Evolutionary conservation across 1,139 yeast species (phyloP).

Genomic region (Hanseniaspora sp.): DNA sequence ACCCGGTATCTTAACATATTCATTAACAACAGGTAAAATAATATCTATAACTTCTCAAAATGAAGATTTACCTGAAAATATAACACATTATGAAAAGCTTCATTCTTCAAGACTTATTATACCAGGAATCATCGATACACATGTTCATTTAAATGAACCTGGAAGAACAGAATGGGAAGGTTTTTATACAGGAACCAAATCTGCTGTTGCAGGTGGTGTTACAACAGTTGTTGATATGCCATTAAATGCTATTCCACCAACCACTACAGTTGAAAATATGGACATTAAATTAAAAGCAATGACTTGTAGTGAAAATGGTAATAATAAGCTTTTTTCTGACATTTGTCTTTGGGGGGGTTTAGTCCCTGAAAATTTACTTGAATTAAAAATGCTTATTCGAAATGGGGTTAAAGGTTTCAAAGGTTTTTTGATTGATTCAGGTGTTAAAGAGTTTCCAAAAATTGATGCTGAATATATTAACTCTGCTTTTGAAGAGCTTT

Average conservation of each 20-base stretch:
- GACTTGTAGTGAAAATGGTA: slow-evolving; percentile 32
- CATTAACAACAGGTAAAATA: slow-evolving; percentile 55
- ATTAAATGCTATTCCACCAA: slow-evolving; percentile 87
- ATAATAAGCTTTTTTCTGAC: slow-evolving; percentile 79
- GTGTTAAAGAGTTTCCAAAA: slow-evolving; percentile 89
- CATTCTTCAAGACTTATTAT: slow-evolving; percentile 56
- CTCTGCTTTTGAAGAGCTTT: slow-evolving; percentile 51
- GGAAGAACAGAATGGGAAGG: slow-evolving; percentile 97
- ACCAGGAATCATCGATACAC: slow-evolving; percentile 90
- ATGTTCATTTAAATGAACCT: slow-evolving; percentile 88
- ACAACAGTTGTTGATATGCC: slow-evolving; percentile 97
- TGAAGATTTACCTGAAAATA: slow-evolving; percentile 29
- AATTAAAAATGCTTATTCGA: slow-evolving; percentile 59
- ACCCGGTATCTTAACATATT: slow-evolving; percentile 61
- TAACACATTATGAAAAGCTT: slow-evolving; percentile 30
- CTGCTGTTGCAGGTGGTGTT: slow-evolving; percentile 92
- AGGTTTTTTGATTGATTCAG: slow-evolving; percentile 81
- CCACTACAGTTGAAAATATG: slow-evolving; percentile 71
- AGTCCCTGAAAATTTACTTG: slow-evolving; percentile 61
- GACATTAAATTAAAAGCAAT: slow-evolving; percentile 57
- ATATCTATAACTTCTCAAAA: slow-evolving; percentile 35
- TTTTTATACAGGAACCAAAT: slow-evolving; percentile 79
- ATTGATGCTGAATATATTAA: slow-evolving; percentile 52
- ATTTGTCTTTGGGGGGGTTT: slow-evolving; percentile 96
- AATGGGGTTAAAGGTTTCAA: slow-evolving; percentile 90